phyloP scores from a whole-genome alignment of 2,329 filamentous ascomycete genomes.

The Phoma sp. region DNA sequence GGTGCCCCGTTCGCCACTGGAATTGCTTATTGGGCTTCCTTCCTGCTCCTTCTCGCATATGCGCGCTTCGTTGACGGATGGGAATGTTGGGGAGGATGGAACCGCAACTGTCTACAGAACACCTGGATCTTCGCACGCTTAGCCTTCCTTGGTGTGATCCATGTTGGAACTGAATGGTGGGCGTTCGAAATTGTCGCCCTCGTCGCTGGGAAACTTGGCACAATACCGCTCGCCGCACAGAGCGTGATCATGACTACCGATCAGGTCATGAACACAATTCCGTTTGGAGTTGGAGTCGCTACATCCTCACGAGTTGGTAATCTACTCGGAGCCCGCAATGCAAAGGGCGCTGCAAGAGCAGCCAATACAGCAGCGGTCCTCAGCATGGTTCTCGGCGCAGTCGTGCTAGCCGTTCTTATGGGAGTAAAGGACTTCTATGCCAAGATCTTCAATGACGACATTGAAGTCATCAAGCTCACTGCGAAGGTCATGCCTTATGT shows the following conservation, averaged over 20 bases:
- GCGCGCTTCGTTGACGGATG: constrained; percentile 73
- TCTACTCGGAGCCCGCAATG: constrained; percentile 73
- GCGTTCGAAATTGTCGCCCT: constrained; percentile 90
- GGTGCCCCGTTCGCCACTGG: constrained; percentile 84
- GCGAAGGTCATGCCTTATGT: constrained; percentile 83
- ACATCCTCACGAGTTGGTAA: constrained; percentile 81
- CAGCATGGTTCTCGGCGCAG: constrained; percentile 70
- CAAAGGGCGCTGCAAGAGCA: constrained; percentile 71
- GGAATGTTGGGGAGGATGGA: constrained; percentile 82
- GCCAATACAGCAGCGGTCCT: constrained; percentile 79
- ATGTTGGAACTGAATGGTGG: constrained; percentile 94
- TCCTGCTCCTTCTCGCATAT: constrained; percentile 77
- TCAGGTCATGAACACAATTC: constrained; percentile 84
- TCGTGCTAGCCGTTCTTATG: constrained; percentile 75
- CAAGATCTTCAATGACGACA: constrained; percentile 81
- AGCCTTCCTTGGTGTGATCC: constrained; percentile 77
- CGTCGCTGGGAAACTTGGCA: constrained; percentile 80
- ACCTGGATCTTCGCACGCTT: constrained; percentile 75
- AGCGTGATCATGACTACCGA: constrained; percentile 91
- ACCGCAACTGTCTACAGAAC: constrained; percentile 69
- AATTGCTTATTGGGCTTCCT: constrained; percentile 86
- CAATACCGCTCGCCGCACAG: constrained; percentile 79
- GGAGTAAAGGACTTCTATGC: constrained; percentile 76
- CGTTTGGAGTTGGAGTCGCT: constrained; percentile 85
- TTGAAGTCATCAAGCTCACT: constrained; percentile 74